Evolutionary conservation across 306 rosid species (phyloP), one percentile per base, ranked within the genome.

Genomic region (Glycine tomentella): DNA sequence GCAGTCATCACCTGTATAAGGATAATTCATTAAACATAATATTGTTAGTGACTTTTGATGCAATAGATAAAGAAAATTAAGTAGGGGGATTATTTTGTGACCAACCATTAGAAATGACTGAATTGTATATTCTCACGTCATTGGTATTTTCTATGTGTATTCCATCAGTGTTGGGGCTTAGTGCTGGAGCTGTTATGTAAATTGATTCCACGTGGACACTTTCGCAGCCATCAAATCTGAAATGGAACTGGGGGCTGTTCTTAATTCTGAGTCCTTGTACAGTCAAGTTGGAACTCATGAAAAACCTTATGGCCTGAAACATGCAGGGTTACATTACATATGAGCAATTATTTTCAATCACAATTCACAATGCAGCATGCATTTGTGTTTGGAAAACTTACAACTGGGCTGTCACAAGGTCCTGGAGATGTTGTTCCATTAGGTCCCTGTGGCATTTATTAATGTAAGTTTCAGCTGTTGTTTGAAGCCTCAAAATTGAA

Each of bases 81-180:
- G 65, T n/a, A 52, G 74, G 65, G 31, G 20, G 73, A 8, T 20
- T 7, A 40, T 75, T 20, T 78, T 12, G 68, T 44, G 57, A 53
- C 89, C 80, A 25, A 95, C 99, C 99, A 87, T 90, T 93, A 17
- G 95, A 87, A 79, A 95, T 84, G 9, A 91, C 83, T 46, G 98
- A 88, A 72, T 93, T 93, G 15, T 91, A 90, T 78, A 95, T 95
- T 72, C 66, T 86, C 77, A 95, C 98, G 13, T 81, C 88, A 74
- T 87, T 89, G 57, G 92, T 86, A 81, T 93, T 93, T 80, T 95
- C 98, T 58, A 95, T 86, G 82, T 95, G 99, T 87, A 93, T 95
- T 67, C 99, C 99, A 84, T 95, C 98, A 2, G 98, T 95, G 14
- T 95, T 95, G 58, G 99, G 98, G 84, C 99, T 95, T 49, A 75